Conservation (phyloP, 257 asterid species). For the Perilla frutescens region DNA sequence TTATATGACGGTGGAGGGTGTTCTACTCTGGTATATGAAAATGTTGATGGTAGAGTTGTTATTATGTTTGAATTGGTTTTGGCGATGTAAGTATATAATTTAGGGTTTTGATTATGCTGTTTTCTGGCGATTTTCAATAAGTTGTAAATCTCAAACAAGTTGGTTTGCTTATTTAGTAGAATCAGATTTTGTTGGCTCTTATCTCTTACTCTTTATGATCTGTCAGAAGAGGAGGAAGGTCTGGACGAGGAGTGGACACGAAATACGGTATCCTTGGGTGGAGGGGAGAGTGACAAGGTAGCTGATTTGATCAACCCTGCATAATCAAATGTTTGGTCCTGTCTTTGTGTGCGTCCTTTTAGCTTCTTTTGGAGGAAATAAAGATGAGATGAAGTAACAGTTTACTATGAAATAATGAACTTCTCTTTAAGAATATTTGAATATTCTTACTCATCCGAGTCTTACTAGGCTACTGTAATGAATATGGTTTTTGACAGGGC, state of each 20-base stretch:
- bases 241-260: slow-evolving; percentile 45
- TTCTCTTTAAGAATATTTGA: not conserved
- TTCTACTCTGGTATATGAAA: not conserved
- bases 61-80: not conserved
- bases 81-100: not conserved
- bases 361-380: slow-evolving; percentile 18
- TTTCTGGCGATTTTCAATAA: not conserved
- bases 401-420: not conserved
- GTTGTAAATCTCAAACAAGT: not conserved
- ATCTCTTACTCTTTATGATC: slow-evolving; percentile 15
- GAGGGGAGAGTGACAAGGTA: slow-evolving; percentile 53
- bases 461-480: not conserved
- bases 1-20: not conserved
- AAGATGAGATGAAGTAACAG: not conserved
- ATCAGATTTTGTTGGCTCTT: not conserved
- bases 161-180: slow-evolving; percentile 20
- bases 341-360: slow-evolving; percentile 9
- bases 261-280: slow-evolving; percentile 42
- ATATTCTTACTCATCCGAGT: no score
- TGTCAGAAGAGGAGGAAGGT: slow-evolving; percentile 67
- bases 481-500: slow-evolving; percentile 51
- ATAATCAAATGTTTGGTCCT: not conserved
- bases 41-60: not conserved
- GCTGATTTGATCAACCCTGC: slow-evolving; percentile 14
- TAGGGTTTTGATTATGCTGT: slow-evolving; percentile 18